A percentile compares a stretch with the other conserved stretches of the same genome.
Conservation (phyloP, 106 monocot genomes). For the Dendrobium huoshanense region DNA sequence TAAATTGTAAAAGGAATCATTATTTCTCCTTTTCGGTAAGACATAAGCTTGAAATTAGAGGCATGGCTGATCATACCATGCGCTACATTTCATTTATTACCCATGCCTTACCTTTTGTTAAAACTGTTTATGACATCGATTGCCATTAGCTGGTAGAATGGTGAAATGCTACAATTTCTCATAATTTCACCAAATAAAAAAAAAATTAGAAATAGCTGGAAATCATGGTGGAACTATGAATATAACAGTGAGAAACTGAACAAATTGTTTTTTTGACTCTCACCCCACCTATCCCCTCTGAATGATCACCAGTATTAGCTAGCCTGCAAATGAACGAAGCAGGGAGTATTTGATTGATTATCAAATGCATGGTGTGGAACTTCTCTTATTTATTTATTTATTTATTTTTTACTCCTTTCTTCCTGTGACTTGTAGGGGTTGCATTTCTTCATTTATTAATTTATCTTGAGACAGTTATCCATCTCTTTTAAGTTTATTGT, state of each 20-base stretch:
- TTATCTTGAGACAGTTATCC: not conserved
- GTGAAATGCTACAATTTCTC: not conserved
- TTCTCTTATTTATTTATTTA: no score
- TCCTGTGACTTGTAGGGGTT: not conserved
- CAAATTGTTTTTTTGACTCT: not conserved
- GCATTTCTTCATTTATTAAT: constrained; percentile 2
- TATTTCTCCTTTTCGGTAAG: not conserved
- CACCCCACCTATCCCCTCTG: not conserved
- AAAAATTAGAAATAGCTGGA: not conserved
- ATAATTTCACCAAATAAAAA: not conserved
- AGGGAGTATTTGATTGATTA: not conserved
- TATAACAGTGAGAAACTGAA: not conserved
- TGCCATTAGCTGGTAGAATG: not conserved
- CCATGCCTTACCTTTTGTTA: no score
- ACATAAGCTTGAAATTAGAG: not conserved
- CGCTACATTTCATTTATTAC: not conserved
- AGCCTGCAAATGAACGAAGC: not conserved
- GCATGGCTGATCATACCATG: not conserved
- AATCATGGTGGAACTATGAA: not conserved
- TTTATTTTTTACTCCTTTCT: not conserved
- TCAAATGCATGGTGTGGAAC: not conserved
- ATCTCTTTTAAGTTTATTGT: not conserved
- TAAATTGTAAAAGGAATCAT: not conserved
- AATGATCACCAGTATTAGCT: not conserved
- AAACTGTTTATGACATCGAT: not conserved